Evolutionary conservation across 257 asterid species (phyloP).

Genomic region (Petunia secreta): DNA sequence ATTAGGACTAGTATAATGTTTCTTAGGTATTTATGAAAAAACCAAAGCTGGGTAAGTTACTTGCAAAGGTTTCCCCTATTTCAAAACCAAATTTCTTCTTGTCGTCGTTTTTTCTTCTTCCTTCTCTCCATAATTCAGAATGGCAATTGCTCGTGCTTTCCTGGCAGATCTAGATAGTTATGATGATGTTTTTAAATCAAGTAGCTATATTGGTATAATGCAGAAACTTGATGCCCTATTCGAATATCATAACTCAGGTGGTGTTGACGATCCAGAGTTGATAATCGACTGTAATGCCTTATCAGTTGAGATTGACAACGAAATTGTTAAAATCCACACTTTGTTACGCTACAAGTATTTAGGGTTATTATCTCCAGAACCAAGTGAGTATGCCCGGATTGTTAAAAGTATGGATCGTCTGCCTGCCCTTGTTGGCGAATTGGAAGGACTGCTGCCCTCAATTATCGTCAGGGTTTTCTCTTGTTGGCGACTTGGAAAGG

Average conservation of each 20-base stretch:
- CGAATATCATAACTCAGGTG: conserved; percentile 27
- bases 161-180: too few relatives aligned
- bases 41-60: too few relatives aligned
- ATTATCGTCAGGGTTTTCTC: conserved; percentile 88
- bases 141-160: too few relatives aligned
- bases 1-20: too few relatives aligned
- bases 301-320: conserved; percentile 88
- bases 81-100: too few relatives aligned
- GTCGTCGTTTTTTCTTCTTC: too few relatives aligned
- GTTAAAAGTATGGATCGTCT: conserved; percentile 68
- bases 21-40: too few relatives aligned
- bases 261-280: conserved; percentile 85
- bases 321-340: conserved; percentile 44
- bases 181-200: too few relatives aligned
- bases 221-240: too few relatives aligned
- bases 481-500: conserved; percentile 80
- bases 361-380: conserved; percentile 82
- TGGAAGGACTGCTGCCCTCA: conserved; percentile 88
- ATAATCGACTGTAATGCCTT: conserved; percentile 73
- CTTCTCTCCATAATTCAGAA: too few relatives aligned
- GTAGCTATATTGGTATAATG: too few relatives aligned
- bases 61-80: too few relatives aligned
- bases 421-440: conserved; percentile 66
- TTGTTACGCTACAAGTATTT: conserved; percentile 78
- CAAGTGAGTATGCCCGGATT: conserved; percentile 89